Evolutionary conservation across 371 early-diverging fungal genomes (phyloP).

Genomic region (Nematocida sp.): DNA sequence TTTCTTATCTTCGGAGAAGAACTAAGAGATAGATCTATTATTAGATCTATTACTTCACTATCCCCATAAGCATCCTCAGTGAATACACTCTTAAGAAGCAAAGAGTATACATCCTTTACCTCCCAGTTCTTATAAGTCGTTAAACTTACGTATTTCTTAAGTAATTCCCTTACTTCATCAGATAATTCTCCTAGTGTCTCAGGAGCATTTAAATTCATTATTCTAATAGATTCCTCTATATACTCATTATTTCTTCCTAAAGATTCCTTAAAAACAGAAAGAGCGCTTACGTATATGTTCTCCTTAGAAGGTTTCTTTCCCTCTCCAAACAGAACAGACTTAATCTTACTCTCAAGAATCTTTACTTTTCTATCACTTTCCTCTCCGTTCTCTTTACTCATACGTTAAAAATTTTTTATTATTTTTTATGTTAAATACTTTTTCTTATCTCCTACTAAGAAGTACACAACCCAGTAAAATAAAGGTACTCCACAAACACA

Average conservation of each 20-base stretch:
- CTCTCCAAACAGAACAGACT: background rate
- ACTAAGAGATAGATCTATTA: slow-evolving; percentile 1
- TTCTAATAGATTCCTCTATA: slow-evolving; percentile 4
- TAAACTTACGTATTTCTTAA: background rate
- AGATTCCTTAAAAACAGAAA: slow-evolving; percentile 31
- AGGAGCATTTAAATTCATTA: slow-evolving; percentile 14
- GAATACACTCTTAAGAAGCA: slow-evolving; percentile 41
- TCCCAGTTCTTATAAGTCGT: slow-evolving; percentile 8
- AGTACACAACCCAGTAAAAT: too few relatives aligned
- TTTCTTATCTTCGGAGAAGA: slow-evolving; percentile 30
- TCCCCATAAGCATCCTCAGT: slow-evolving; percentile 40
- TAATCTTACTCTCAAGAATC: slow-evolving; percentile 37
- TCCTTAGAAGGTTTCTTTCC: background rate
- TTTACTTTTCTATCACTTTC: slow-evolving; percentile 31
- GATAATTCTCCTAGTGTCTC: slow-evolving; percentile 16
- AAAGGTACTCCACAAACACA: too few relatives aligned
- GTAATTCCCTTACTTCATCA: slow-evolving; percentile 17
- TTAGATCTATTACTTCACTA: background rate
- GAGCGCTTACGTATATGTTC: slow-evolving; percentile 14
- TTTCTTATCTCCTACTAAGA: too few relatives aligned
- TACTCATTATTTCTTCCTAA: slow-evolving; percentile 2
- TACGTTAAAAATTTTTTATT: too few relatives aligned
- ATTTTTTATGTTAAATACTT: too few relatives aligned
- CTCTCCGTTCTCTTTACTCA: too few relatives aligned
- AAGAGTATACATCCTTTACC: slow-evolving; percentile 6